Base-by-base conservation (phyloP, 306 rosid species). In the Trifolium dubium region DNA sequence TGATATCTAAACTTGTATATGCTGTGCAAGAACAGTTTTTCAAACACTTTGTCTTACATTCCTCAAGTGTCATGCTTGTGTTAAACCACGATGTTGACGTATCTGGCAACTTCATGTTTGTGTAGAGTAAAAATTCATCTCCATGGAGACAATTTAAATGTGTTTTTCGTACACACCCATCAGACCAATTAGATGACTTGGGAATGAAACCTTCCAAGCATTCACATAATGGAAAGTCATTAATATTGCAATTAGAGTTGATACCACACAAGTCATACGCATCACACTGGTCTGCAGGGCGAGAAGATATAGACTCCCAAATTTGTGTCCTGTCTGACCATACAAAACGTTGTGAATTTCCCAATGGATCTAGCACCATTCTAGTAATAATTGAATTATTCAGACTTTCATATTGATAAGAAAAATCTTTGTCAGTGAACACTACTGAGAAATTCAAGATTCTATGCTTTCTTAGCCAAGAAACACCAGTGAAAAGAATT, bases 201-300 rank as follows among this genome's bases (percentile, higher is more conserved):
- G 79, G 79, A 15, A 19, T 3, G 51, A 71, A 81, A 10, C 85
- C 82, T 1, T 7, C 19, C 3, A 81, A 41, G 63, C 85, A 81
- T 31, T 51, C 49, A 72, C 82, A 53, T 18, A 18, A 8, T 3
- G 60, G 60, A 53, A 53, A 53, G 11, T 3, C 60, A 18, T 18
- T 53, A 18, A 53, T 18, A 53, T 53, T 53, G 31, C 60, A 53
- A 2, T 53, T 53, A 8, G 60, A 53, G 60, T 53, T 53, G 3
- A 18, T 18, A 53, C 60, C 29, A 53, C 56, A 50, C 19, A 50
- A 50, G 28, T 0, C 56, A 50, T 50, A 53, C 17, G 0, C 30
- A 7, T 53, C 59, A 3, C 59, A 53, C 59, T 53, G 30, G 10
- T 71, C 81, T 4, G 0, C 2, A 0, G 76, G 60, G 0, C 37